Evolutionary conservation across 805 yeast species (phyloP).

Genomic region (Wickerhamiella domercqiae): DNA sequence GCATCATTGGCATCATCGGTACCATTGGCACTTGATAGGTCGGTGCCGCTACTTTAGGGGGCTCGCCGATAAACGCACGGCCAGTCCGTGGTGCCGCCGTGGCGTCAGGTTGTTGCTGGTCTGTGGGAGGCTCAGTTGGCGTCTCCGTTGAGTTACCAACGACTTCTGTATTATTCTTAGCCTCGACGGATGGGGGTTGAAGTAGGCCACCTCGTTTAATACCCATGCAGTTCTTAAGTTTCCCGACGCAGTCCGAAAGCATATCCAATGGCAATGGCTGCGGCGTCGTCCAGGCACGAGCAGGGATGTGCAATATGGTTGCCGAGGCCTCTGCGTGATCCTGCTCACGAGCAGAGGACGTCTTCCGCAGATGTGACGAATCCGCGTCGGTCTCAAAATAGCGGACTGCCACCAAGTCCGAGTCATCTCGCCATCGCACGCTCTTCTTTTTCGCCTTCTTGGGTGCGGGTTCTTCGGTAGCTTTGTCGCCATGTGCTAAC

Average conservation of each 20-base stretch:
- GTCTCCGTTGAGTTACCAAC: background rate
- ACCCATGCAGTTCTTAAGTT: background rate
- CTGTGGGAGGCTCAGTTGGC: background rate
- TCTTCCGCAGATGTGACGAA: conserved; percentile 13
- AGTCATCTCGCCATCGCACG: conserved; percentile 23
- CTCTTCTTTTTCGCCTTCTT: conserved; percentile 16
- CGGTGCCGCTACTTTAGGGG: background rate
- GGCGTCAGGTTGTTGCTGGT: background rate
- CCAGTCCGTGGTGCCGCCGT: background rate
- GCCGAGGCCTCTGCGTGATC: conserved; percentile 15
- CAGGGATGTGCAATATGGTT: conserved; percentile 6
- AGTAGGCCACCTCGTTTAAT: background rate
- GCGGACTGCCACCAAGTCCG: conserved; percentile 20
- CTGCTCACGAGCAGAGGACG: conserved; percentile 12
- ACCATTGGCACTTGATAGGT: too few relatives aligned
- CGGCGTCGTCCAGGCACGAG: conserved; percentile 17
- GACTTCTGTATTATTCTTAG: background rate
- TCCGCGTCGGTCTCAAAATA: conserved; percentile 19
- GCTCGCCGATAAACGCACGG: background rate
- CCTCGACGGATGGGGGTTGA: background rate
- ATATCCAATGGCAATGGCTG: conserved; percentile 12
- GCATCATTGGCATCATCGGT: too few relatives aligned
- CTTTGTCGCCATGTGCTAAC: too few relatives aligned
- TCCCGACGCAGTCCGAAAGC: conserved; percentile 21
- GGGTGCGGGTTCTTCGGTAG: background rate